These are phyloP conservation scores for Flaveria trinervia DNA, from an alignment of 129 eudicot genomes.

Conservation along the genomic window DNA sequence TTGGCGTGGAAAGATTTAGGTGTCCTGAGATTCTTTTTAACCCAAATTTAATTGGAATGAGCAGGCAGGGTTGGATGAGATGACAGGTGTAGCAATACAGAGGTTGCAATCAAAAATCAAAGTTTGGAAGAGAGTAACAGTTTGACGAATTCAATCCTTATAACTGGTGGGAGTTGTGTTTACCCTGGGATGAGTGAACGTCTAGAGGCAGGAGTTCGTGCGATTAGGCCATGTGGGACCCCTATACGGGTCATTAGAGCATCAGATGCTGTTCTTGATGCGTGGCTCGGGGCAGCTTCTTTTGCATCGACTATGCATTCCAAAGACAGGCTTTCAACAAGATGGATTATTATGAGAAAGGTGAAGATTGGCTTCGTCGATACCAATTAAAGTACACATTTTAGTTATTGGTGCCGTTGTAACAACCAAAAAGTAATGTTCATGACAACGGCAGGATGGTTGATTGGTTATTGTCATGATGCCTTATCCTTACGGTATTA, in stretches of 20 bases:
- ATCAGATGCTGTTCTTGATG: slow-evolving; percentile 71
- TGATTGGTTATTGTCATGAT: background rate
- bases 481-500: background rate
- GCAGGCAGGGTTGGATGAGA: slow-evolving; percentile 97
- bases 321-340: slow-evolving; percentile 61
- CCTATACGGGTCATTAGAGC: slow-evolving; percentile 59
- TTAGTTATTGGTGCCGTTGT: slow-evolving; percentile 29
- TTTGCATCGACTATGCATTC: slow-evolving; percentile 65
- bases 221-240: slow-evolving; percentile 91
- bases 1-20: slow-evolving; percentile 94
- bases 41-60: slow-evolving; percentile 81
- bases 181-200: slow-evolving; percentile 88
- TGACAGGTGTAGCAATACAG: slow-evolving; percentile 66
- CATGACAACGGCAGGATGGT: background rate
- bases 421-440: background rate
- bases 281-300: slow-evolving; percentile 94
- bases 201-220: slow-evolving; percentile 80
- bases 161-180: slow-evolving; percentile 87
- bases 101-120: slow-evolving; percentile 48
- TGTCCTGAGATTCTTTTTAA: slow-evolving; percentile 88
- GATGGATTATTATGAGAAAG: slow-evolving; percentile 82
- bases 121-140: slow-evolving; percentile 47
- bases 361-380: slow-evolving; percentile 84
- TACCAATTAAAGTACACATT: slow-evolving; percentile 69
- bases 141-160: slow-evolving; percentile 65